Evolutionary conservation across 1,284 basidiomycete genomes (phyloP), one percentile per base, ranked within the genome.

Genomic region (Marasmius fiardii): DNA sequence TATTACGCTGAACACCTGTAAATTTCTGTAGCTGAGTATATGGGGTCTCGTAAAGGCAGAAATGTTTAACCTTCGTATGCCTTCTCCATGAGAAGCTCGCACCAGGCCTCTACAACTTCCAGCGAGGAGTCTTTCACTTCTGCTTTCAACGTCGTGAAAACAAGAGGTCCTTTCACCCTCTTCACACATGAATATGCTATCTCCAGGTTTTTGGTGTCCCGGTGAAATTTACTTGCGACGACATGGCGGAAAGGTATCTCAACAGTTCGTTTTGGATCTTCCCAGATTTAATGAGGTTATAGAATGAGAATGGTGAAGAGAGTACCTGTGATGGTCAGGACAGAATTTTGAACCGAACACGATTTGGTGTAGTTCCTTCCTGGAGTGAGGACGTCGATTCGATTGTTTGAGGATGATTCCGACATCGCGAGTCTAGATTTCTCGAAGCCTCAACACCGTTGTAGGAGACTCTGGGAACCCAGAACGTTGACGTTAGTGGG

Each of bases 31-130:
- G 50, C 16, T 41, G 7, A 7, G 20, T 4, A 14, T 39, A 5
- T 4, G 12, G 16, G 39, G 16, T 20, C 16, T 7, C 11, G 20
- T 6, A 6, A 41, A 16, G 20, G 20, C 2, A 16, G 16, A 41
- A 18, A 16, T 4, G 64, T 20, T 74, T 57, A 58, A 89, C 90
- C 84, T 61, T 76, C 71, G 66, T 93, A 93, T 10, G 86, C 79
- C 14, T 74, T 69, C 7, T 73, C 66, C 77, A 88, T 82, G 20
- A 88, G 67, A 3, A 70, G 67, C 45, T 76, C 72, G 7, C 79
- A 76, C 85, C 90, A 93, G 57, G 76, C 69, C 47, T 74, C 65
- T 1, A 80, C 81, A 5, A 68, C 34, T 7, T 66, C 31, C 23
- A 66, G 64, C 56, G 78, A 66, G 4, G 65, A 65, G 7, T 70